A percentile compares a stretch with the other conserved stretches of the same genome.
Conservation (phyloP, 2,329 filamentous ascomycete species). For the Colletotrichum graminicola region DNA sequence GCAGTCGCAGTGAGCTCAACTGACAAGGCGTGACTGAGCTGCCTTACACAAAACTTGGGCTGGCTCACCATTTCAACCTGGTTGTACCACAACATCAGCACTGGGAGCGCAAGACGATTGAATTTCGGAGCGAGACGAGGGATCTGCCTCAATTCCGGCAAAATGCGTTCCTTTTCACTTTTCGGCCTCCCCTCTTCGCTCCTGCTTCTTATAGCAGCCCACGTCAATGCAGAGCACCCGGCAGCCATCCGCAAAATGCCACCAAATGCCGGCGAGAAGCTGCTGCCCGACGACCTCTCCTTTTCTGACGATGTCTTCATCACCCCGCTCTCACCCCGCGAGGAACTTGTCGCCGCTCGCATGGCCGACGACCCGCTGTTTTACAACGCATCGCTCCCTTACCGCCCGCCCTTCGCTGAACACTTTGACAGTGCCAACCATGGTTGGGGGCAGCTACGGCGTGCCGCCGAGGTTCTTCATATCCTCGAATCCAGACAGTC, state of each 20-base stretch:
- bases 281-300: constrained; percentile 75
- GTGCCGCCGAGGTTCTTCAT: constrained; percentile 60
- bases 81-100: constrained; percentile 9
- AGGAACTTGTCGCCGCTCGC: constrained; percentile 50
- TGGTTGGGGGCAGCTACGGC: constrained; percentile 52
- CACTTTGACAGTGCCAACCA: constrained; percentile 54
- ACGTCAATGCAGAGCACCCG: constrained; percentile 59
- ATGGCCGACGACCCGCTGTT: constrained; percentile 45
- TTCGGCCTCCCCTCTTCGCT: constrained; percentile 58
- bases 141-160: constrained; percentile 8
- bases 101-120: neutral
- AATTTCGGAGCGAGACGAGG: neutral
- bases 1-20: neutral
- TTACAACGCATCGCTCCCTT: constrained; percentile 46
- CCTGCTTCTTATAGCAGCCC: constrained; percentile 58
- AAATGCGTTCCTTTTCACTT: constrained; percentile 57
- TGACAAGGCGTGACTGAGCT: constrained; percentile 14
- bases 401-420: constrained; percentile 64
- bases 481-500: constrained; percentile 69
- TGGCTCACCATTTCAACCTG: constrained; percentile 7
- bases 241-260: constrained; percentile 80
- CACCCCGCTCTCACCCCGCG: constrained; percentile 45
- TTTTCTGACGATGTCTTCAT: constrained; percentile 51
- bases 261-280: constrained; percentile 78
- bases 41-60: constrained; percentile 7